Evolutionary conservation across 2,329 filamentous ascomycete species (phyloP).

Genomic region (Pestalotiopsis sp.): DNA sequence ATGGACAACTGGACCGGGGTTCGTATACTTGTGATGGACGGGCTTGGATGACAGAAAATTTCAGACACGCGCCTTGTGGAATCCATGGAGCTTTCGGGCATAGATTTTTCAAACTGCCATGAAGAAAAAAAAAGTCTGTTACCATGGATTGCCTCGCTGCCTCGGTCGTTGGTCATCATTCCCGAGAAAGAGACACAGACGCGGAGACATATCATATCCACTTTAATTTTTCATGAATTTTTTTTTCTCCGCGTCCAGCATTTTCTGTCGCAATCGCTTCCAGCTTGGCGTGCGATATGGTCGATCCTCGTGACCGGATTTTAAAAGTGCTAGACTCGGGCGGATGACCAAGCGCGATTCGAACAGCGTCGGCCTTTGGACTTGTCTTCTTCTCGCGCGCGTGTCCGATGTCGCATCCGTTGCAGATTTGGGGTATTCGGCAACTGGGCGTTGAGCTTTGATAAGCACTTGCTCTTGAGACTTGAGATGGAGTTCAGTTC

Average conservation of each 20-base stretch:
- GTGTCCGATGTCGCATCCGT: slow-evolving; percentile 9
- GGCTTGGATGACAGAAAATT: neutral
- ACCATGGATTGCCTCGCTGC: neutral
- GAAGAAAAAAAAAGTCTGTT: neutral
- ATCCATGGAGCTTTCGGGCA: neutral
- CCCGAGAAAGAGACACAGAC: neutral
- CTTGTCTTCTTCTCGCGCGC: neutral
- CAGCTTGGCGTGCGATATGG: neutral
- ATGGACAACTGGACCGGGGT: neutral
- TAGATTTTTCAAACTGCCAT: neutral
- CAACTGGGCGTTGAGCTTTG: neutral
- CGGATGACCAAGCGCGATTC: slow-evolving; percentile 1
- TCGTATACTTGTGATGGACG: neutral
- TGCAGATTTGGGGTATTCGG: neutral
- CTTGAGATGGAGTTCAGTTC: neutral
- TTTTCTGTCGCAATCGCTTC: neutral
- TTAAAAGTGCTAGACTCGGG: slow-evolving; percentile 1
- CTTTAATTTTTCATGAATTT: neutral
- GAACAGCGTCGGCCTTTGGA: neutral
- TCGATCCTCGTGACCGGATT: neutral
- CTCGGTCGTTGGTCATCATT: neutral
- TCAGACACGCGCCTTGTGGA: neutral
- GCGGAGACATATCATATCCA: neutral
- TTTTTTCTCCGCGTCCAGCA: neutral
- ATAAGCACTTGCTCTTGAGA: neutral